A percentile compares a stretch with the other conserved stretches of the same genome.
phyloP scores from a whole-genome alignment of 2,329 filamentous ascomycete species.

The Parastagonospora nodorum region DNA sequence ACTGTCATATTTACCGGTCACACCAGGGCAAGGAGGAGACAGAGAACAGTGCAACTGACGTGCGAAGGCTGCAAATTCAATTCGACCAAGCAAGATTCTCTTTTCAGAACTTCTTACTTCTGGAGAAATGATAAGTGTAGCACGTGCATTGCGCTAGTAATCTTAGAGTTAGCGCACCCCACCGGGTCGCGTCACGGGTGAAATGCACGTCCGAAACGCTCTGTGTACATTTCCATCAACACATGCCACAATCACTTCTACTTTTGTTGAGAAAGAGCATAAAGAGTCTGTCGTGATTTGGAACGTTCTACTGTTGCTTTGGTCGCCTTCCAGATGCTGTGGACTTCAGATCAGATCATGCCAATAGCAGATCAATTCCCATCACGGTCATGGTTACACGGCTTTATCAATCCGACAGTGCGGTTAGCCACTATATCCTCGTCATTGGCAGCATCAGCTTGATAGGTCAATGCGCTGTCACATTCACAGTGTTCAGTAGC shows the following conservation, averaged over 20 bases:
- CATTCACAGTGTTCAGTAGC: neutral
- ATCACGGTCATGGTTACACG: conserved; percentile 12
- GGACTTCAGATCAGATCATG: neutral
- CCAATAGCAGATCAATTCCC: conserved; percentile 1
- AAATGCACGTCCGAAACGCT: neutral
- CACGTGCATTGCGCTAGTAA: neutral
- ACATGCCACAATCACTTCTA: no score
- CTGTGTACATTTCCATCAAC: no score
- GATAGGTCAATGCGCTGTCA: neutral
- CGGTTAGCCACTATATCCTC: conserved; percentile 1
- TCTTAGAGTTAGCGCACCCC: neutral
- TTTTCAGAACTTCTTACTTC: no score
- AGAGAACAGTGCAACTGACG: no score
- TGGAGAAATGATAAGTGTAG: neutral
- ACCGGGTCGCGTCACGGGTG: neutral
- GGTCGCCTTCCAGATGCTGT: no score
- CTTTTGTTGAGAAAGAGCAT: no score
- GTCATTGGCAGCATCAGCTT: neutral
- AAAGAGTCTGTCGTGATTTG: no score
- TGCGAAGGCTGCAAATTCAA: no score
- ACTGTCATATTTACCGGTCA: no score
- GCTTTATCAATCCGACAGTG: conserved; percentile 19
- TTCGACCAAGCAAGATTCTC: no score
- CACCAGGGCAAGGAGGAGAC: no score
- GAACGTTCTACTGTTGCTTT: no score